phyloP scores from a whole-genome alignment of 148 eudicot genomes.

The Spergularia marina region DNA sequence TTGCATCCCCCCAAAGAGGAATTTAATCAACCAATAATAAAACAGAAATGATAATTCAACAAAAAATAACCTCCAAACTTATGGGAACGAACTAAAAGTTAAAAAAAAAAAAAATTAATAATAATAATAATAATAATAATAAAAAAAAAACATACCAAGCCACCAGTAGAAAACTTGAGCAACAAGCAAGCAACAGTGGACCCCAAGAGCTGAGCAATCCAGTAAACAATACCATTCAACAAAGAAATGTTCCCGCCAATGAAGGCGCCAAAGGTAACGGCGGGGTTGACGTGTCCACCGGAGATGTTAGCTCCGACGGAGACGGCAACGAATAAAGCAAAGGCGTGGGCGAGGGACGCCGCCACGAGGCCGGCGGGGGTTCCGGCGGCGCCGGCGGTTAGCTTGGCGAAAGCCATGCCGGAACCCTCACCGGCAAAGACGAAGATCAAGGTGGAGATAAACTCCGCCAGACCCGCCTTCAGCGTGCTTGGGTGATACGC shows the following conservation, averaged over 20 bases:
- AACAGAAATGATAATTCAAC: too few relatives aligned
- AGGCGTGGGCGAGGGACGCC: constrained; percentile 45
- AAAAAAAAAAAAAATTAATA: neutral
- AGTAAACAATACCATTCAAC: constrained; percentile 46
- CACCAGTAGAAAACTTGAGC: constrained; percentile 51
- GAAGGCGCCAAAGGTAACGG: constrained; percentile 56
- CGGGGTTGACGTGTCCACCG: constrained; percentile 65
- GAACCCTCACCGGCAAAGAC: constrained; percentile 55
- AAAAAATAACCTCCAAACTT: too few relatives aligned
- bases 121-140: neutral
- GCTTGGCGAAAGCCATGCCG: constrained; percentile 49
- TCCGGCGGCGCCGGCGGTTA: constrained; percentile 35
- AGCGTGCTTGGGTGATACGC: constrained; percentile 37
- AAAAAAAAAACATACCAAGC: constrained; percentile 30
- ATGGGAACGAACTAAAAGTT: neutral
- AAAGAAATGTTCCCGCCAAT: constrained; percentile 51
- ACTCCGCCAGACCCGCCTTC: constrained; percentile 45
- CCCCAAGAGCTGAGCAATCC: constrained; percentile 52
- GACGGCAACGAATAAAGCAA: constrained; percentile 55
- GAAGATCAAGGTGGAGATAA: constrained; percentile 42
- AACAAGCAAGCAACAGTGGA: constrained; percentile 47
- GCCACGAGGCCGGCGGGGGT: constrained; percentile 56
- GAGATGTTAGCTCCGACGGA: constrained; percentile 54
- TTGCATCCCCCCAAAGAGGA: neutral
- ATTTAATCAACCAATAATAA: neutral